These are phyloP conservation scores for Penicillium sp. DNA, from an alignment of 2,329 filamentous ascomycete genomes.

Conservation along the genomic window DNA sequence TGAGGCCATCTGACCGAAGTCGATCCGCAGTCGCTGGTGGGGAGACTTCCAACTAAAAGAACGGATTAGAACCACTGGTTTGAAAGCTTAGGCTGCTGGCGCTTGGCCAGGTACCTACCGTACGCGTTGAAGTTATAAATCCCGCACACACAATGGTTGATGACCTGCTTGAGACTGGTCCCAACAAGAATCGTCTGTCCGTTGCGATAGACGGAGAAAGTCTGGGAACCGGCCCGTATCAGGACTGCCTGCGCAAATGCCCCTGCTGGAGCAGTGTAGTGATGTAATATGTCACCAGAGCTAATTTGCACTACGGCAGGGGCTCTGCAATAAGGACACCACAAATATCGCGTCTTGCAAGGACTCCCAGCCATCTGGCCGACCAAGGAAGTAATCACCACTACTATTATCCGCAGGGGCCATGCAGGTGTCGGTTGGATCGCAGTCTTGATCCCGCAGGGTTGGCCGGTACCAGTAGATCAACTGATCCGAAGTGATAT, in stretches of 20 bases:
- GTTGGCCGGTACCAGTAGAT: conserved; percentile 58
- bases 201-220: conserved; percentile 44
- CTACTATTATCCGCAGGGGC: conserved; percentile 46
- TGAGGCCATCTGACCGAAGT: conserved; percentile 20
- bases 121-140: conserved; percentile 47
- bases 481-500: conserved; percentile 50
- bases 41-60: conserved; percentile 24
- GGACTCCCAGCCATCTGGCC: conserved; percentile 51
- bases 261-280: conserved; percentile 40
- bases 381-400: conserved; percentile 54
- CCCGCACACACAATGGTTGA: conserved; percentile 19
- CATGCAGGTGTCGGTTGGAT: conserved; percentile 53
- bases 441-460: conserved; percentile 48
- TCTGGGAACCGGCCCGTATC: conserved; percentile 46
- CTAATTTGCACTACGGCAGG: conserved; percentile 45
- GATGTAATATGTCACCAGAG: conserved; percentile 10
- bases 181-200: conserved; percentile 31
- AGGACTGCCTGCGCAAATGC: conserved; percentile 42
- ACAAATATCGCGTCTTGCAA: conserved; percentile 55
- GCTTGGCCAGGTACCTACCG: too few species aligned
- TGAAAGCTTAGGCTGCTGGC: too few species aligned
- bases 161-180: conserved; percentile 18
- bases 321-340: conserved; percentile 49
- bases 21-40: conserved; percentile 16
- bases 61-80: not conserved